Evolutionary conservation across 1,139 yeast genomes (phyloP).

Genomic region (Candida tetrigidarum): DNA sequence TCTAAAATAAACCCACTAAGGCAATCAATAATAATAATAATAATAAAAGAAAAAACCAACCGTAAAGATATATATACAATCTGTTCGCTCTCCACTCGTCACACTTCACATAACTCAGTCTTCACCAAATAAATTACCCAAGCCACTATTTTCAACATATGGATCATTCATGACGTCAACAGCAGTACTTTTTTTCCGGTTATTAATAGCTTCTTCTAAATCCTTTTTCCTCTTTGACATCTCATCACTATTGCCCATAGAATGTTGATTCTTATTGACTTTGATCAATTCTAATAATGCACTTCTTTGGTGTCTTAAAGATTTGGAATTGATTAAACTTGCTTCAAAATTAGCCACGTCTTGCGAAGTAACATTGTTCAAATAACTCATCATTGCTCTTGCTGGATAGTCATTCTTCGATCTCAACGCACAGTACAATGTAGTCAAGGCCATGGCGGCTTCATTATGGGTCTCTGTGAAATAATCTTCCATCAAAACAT

Average conservation of each 20-base stretch:
- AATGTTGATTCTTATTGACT: constrained; percentile 39
- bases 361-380: constrained; percentile 48
- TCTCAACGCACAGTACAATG: constrained; percentile 74
- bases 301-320: constrained; percentile 74
- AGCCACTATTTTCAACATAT: constrained; percentile 63
- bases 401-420: constrained; percentile 63
- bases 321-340: constrained; percentile 62
- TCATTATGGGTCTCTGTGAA: constrained; percentile 89
- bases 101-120: constrained; percentile 11
- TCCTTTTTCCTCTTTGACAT: constrained; percentile 54
- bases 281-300: constrained; percentile 70
- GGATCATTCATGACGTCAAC: constrained; percentile 73
- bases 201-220: constrained; percentile 41
- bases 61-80: neutral
- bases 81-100: too few relatives aligned
- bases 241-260: constrained; percentile 35
- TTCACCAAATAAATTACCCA: constrained; percentile 27
- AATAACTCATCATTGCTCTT: constrained; percentile 44
- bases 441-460: constrained; percentile 85
- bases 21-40: too few relatives aligned
- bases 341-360: constrained; percentile 59
- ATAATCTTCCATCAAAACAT: constrained; percentile 72
- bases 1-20: too few relatives aligned
- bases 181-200: constrained; percentile 42
- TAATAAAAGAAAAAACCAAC: neutral